These are phyloP conservation scores for Ananas comosus DNA, from an alignment of 176 grass and related monocot genomes.

Conservation along the genomic window DNA sequence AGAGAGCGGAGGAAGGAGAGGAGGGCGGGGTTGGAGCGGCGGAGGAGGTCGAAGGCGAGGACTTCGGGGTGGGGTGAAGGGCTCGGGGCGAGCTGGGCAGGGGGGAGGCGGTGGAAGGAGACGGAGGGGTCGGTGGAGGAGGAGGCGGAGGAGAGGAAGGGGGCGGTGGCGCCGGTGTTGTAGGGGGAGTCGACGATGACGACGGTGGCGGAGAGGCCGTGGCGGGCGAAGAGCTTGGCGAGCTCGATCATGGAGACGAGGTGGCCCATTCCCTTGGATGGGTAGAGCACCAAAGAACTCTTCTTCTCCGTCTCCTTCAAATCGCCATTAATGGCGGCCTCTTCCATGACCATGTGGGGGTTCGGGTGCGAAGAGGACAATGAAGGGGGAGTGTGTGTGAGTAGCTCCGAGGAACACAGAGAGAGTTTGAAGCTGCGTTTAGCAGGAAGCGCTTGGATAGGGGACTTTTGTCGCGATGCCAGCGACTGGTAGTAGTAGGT, in stretches of 20 bases:
- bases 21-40: slow-evolving; percentile 20
- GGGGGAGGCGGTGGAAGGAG: slow-evolving; percentile 3
- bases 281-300: slow-evolving; percentile 34
- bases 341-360: too few species aligned
- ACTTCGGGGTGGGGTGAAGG: slow-evolving; percentile 24
- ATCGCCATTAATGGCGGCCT: too few species aligned
- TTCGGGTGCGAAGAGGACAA: too few species aligned
- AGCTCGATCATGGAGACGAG: slow-evolving; percentile 38
- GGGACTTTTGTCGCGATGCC: too few species aligned
- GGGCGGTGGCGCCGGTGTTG: background rate
- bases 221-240: slow-evolving; percentile 26
- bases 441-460: too few species aligned
- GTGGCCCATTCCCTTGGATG: slow-evolving; percentile 48
- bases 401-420: too few species aligned
- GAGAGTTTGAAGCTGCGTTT: too few species aligned
- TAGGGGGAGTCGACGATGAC: slow-evolving; percentile 37
- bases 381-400: too few species aligned
- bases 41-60: slow-evolving; percentile 31
- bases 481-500: too few species aligned
- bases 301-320: background rate
- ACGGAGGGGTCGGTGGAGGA: background rate
- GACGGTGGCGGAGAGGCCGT: slow-evolving; percentile 22
- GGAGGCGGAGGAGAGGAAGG: background rate
- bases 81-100: background rate
- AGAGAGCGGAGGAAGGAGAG: slow-evolving; percentile 21